phyloP scores from a whole-genome alignment of 2,329 filamentous ascomycete species.

The Arthrobotrys pseudoclavata region DNA sequence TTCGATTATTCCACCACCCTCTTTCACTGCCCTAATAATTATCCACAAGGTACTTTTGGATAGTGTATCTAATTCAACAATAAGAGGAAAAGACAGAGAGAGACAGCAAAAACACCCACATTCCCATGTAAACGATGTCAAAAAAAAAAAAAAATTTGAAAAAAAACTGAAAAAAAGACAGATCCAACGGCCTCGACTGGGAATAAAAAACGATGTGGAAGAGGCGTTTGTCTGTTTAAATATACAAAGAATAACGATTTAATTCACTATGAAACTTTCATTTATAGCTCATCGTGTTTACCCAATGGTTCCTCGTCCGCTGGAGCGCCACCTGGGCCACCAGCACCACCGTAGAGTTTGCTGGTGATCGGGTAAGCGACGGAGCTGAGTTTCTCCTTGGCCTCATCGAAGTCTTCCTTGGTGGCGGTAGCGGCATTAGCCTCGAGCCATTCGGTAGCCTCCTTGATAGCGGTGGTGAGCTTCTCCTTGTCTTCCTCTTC shows the following conservation, averaged over 20 bases:
- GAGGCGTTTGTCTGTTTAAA: slow-evolving; percentile 18
- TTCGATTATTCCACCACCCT: slow-evolving; percentile 21
- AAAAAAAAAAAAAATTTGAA: slow-evolving; percentile 8
- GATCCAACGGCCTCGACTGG: not conserved
- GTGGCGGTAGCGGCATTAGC: slow-evolving; percentile 83
- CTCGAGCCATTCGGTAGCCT: slow-evolving; percentile 95
- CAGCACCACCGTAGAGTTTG: slow-evolving; percentile 87
- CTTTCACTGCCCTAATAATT: slow-evolving; percentile 28
- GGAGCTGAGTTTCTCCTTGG: slow-evolving; percentile 98
- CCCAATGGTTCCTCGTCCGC: slow-evolving; percentile 77
- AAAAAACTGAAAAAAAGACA: slow-evolving; percentile 17
- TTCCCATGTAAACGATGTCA: slow-evolving; percentile 35
- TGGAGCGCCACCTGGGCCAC: slow-evolving; percentile 71
- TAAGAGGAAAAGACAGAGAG: slow-evolving; percentile 34
- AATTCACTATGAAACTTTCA: slow-evolving; percentile 6
- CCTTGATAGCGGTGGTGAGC: slow-evolving; percentile 95
- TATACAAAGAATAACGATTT: slow-evolving; percentile 55
- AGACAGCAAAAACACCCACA: slow-evolving; percentile 30
- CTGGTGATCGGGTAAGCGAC: slow-evolving; percentile 99
- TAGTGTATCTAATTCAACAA: slow-evolving; percentile 39
- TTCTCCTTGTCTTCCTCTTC: slow-evolving; percentile 98
- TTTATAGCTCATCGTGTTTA: slow-evolving; percentile 83
- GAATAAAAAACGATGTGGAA: slow-evolving; percentile 6
- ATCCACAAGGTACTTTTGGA: slow-evolving; percentile 42
- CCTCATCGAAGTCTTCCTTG: slow-evolving; percentile 97